phyloP scores from a whole-genome alignment of 768 basidiomycete species.

The Collybiopsis confluens region DNA sequence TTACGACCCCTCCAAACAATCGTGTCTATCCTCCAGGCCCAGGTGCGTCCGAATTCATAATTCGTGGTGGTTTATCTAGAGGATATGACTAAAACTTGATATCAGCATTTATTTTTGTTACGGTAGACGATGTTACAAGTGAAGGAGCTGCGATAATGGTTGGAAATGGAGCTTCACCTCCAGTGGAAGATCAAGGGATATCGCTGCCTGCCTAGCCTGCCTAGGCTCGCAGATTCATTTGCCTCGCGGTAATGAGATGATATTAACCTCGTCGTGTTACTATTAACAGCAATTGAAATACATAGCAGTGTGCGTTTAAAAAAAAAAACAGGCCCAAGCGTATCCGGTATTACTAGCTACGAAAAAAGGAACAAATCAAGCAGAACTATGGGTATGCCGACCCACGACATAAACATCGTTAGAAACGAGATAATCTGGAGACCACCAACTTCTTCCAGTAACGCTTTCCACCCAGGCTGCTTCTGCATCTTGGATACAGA shows the following conservation, averaged over 20 bases:
- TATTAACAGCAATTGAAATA: too few species aligned
- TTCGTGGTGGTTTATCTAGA: too few species aligned
- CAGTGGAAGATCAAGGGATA: constrained; percentile 12
- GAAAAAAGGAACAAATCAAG: too few species aligned
- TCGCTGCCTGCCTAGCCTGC: neutral
- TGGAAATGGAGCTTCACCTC: constrained; percentile 13
- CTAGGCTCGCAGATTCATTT: too few species aligned
- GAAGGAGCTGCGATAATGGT: constrained; percentile 13
- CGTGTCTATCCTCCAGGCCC: constrained; percentile 29
- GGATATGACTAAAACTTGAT: too few species aligned
- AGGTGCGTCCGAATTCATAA: constrained; percentile 10
- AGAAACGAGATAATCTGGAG: neutral
- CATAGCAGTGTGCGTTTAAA: too few species aligned
- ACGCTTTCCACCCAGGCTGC: constrained; percentile 12
- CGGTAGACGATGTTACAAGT: constrained; percentile 15
- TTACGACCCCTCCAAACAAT: constrained; percentile 31
- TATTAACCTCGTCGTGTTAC: too few species aligned
- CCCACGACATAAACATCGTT: neutral
- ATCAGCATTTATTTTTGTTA: constrained; percentile 10
- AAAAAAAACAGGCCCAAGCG: too few species aligned
- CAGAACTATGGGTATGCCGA: too few species aligned
- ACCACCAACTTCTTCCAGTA: constrained; percentile 14
- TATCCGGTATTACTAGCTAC: too few species aligned
- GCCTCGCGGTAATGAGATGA: too few species aligned
- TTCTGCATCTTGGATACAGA: constrained; percentile 17